Evolutionary conservation across 2,329 filamentous ascomycete genomes (phyloP), one percentile per base, ranked within the genome.

Genomic region (Truncatella angustata): DNA sequence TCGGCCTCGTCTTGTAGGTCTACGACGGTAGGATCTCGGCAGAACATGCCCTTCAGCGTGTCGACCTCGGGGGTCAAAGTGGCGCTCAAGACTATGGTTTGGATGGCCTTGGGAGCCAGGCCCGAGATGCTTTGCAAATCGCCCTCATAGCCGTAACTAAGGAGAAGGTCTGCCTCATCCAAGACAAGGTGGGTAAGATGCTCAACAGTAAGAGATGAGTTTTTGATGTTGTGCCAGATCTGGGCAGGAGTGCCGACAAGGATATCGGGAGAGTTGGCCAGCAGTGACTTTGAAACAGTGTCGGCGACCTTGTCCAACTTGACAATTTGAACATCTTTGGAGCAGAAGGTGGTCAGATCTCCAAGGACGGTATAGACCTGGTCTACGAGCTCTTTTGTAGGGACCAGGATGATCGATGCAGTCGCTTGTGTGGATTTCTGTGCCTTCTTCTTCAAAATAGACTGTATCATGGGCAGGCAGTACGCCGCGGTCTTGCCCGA

Each of bases 401-500:
- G 94, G 1, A 97, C 92, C 12, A 99, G 85, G 53, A 99, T 88
- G 18, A 99, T 81, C n/a, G 85, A 86, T 3, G 88, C 83, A 4
- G 85, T 76, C 40, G 79, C 73, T 1, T 73, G 67, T 9, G 77
- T 65, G 50, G 80, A 76, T 49, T 75, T 73, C 75, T 32, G 28
- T 12, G 80, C 72, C 72, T 96, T 96, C 59, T 84, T 83, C 66
- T 87, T 89, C 51, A 99, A 74, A 56, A 96, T 89, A 32, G 83
- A 82, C 60, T 96, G 88, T 14, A 99, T 73, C n/a, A 96, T 80
- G 1, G 94, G 94, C 37, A 99, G 79, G 5, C 96, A 76, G 67
- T 97, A 97, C 46, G 94, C 93, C n/a, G 91, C 91, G 10, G 94
- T 99, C 78, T 99, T 99, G 60, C 94, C 94, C 4, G 92, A 96